Evolutionary conservation across 129 eudicot species (phyloP).

Genomic region (Saposhnikovia divaricata): DNA sequence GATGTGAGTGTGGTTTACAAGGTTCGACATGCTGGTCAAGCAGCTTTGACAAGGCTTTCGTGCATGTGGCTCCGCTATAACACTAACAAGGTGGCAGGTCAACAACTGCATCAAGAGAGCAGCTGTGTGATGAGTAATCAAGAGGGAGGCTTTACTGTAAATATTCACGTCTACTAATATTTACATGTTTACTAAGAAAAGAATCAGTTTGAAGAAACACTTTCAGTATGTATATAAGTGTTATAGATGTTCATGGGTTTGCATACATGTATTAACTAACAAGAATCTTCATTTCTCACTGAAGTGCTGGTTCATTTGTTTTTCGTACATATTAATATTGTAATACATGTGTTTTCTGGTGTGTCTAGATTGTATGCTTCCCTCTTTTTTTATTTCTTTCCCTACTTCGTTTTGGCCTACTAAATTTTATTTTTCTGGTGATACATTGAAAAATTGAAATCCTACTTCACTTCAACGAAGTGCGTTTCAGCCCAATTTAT

Average conservation of each 20-base stretch:
- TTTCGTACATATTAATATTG: background rate
- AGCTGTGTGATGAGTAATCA: conserved; percentile 8
- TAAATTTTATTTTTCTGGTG: no score
- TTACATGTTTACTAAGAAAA: background rate
- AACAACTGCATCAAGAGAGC: conserved; percentile 15
- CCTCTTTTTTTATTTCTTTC: no score
- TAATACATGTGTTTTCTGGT: background rate
- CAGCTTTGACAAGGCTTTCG: conserved; percentile 46
- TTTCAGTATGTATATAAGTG: background rate
- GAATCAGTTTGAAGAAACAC: background rate
- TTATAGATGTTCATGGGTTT: background rate
- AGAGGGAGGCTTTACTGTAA: conserved; percentile 1
- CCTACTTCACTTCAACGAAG: no score
- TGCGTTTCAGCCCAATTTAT: no score
- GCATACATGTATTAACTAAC: background rate
- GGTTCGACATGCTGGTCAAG: conserved; percentile 39
- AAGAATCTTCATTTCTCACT: background rate
- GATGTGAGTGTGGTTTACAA: conserved; percentile 38
- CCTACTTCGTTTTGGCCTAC: no score
- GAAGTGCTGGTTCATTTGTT: background rate
- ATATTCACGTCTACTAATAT: conserved; percentile 3
- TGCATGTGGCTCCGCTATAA: conserved; percentile 38
- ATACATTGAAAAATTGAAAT: no score
- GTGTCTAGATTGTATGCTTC: no score
- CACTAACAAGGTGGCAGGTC: conserved; percentile 13